A percentile compares a stretch with the other conserved stretches of the same genome.
Evolutionary conservation across 2,329 filamentous ascomycete genomes (phyloP).

Genomic region (Stagonosporopsis cucurbitacearum): DNA sequence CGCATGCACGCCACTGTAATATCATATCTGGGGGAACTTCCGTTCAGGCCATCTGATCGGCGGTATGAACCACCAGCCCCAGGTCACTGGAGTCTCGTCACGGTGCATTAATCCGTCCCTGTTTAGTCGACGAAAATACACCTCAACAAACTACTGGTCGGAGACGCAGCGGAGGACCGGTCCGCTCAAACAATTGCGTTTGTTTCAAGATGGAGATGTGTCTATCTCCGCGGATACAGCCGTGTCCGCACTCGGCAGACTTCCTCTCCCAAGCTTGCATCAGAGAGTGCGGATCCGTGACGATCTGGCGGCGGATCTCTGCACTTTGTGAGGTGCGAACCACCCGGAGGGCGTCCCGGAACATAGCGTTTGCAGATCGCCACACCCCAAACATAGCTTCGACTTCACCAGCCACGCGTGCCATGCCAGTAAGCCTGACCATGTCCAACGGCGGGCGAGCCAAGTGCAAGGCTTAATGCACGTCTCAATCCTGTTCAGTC

Average conservation of each 20-base stretch:
- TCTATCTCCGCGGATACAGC: background rate
- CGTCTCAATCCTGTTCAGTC: background rate
- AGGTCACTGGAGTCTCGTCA: background rate
- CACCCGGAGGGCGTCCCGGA: constrained; percentile 4
- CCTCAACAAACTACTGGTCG: background rate
- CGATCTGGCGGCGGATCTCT: constrained; percentile 6
- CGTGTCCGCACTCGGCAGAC: background rate
- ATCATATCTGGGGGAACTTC: background rate
- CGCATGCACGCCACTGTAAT: background rate
- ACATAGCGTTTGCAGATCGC: constrained; percentile 5
- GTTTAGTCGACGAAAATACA: background rate
- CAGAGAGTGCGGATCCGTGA: background rate
- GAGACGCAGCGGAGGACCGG: background rate
- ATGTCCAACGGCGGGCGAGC: background rate
- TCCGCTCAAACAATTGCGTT: background rate
- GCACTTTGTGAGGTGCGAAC: background rate
- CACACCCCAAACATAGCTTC: constrained; percentile 4
- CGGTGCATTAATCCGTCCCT: background rate
- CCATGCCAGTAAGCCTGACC: too few relatives aligned
- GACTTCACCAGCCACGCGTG: background rate
- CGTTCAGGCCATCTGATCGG: background rate
- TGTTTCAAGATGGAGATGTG: background rate
- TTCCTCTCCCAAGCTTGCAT: background rate
- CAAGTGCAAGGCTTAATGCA: background rate
- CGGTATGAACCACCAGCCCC: background rate